These are phyloP conservation scores for Meyerozyma sp. DNA, from an alignment of 1,139 yeast species.

Conservation along the genomic window DNA sequence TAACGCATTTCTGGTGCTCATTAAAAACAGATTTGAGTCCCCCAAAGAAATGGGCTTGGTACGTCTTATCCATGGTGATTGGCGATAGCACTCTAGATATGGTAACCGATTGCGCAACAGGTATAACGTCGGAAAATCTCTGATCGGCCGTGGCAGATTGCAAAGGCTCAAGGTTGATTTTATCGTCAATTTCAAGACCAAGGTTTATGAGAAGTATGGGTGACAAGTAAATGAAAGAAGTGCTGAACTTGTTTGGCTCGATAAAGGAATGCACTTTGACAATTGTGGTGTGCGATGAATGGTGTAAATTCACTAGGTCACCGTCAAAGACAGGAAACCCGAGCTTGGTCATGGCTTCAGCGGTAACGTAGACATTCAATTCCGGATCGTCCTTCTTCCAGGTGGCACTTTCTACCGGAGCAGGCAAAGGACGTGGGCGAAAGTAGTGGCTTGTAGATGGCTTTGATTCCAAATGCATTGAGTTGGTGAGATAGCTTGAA, in stretches of 20 bases:
- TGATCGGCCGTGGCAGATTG: background rate
- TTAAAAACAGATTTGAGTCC: slow-evolving; percentile 64
- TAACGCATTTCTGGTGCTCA: slow-evolving; percentile 50
- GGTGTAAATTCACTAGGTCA: slow-evolving; percentile 46
- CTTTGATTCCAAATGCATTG: slow-evolving; percentile 19
- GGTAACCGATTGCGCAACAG: slow-evolving; percentile 35
- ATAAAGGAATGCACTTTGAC: slow-evolving; percentile 54
- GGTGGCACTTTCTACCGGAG: slow-evolving; percentile 8
- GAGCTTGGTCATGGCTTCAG: slow-evolving; percentile 47
- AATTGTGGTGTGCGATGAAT: slow-evolving; percentile 14
- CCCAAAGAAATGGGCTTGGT: slow-evolving; percentile 60
- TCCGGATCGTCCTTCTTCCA: slow-evolving; percentile 39
- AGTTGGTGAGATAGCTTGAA: slow-evolving; percentile 31
- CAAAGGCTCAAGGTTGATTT: slow-evolving; percentile 23
- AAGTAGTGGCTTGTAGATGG: slow-evolving; percentile 11
- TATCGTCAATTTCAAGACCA: slow-evolving; percentile 25
- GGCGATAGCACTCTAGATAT: slow-evolving; percentile 70
- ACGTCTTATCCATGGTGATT: slow-evolving; percentile 58
- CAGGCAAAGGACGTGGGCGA: slow-evolving; percentile 26
- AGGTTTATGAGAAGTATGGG: slow-evolving; percentile 60
- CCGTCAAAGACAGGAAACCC: slow-evolving; percentile 64
- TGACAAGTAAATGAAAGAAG: slow-evolving; percentile 47
- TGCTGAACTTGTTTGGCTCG: slow-evolving; percentile 51
- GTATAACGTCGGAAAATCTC: slow-evolving; percentile 12
- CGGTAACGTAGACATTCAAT: slow-evolving; percentile 48